Evolutionary conservation across 495 filamentous ascomycete genomes (phyloP), one percentile per base, ranked within the genome.

Genomic region (Paragyromitra xinjiangensis): DNA sequence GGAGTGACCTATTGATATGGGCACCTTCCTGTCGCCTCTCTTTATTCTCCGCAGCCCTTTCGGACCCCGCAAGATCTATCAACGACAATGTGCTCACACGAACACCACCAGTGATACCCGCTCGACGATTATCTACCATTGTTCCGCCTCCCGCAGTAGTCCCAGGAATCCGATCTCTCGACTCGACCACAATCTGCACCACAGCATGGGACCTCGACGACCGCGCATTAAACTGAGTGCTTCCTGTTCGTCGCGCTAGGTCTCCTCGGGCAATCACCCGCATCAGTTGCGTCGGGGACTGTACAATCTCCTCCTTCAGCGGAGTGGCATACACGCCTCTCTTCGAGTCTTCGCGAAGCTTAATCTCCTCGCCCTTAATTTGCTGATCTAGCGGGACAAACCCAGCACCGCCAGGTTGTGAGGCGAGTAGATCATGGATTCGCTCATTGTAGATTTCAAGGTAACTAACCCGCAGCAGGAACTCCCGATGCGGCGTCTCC

Each of bases 401-500:
- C 16, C 83, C 84, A 14, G 85, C 81, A 24, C 84, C 84, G 16
- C 80, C 83, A 11, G 85, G 84, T 5, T 92, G 87, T 80, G 93
- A 90, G 39, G 91, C 94, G 44, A 99, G 86, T 4, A 99, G 88
- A 84, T 99, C 95, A 81, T 98, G 91, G 45, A 99, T 98, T 85
- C 89, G 95, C 83, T 99, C 95, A 82, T 99, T 99, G 85, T 99
- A 99, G 58, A 99, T 99, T 84, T 99, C 95, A 59, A 99, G 85
- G 83, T 98, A 99, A 86, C 95, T 98, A 80, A 99, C 96, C 67
- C 95, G 92, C 65, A 99, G 89, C 62, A 99, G 85, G 79, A 98
- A 99, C 80, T 99, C 95, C 71, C 96, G 87, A 64, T 94, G 92
- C 0, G 95, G 96, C 7, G 95, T 99, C 85, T 99, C 95, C 55